phyloP scores from a whole-genome alignment of 192 early-diverging fungal species.

The Backusella tarrabulga region DNA sequence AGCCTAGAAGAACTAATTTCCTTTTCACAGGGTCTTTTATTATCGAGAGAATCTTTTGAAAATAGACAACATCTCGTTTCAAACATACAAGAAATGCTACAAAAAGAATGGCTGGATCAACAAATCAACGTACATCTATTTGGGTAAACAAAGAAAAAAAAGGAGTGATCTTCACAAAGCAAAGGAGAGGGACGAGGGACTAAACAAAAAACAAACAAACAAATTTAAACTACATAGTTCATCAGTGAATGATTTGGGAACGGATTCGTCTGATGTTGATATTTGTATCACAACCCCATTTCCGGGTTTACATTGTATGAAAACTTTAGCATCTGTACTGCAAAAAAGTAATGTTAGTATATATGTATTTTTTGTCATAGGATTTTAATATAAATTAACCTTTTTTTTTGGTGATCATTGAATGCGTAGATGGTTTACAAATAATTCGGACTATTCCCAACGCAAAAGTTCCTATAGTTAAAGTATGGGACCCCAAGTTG shows the following conservation, averaged over 20 bases:
- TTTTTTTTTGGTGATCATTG: neutral
- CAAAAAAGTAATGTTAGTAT: conserved; percentile 8
- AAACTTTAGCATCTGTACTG: neutral
- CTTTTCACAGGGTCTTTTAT: neutral
- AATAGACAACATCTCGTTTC: neutral
- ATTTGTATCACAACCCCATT: conserved; percentile 4
- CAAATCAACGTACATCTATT: neutral
- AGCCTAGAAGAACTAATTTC: neutral
- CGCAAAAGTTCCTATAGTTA: conserved; percentile 3
- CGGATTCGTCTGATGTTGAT: neutral
- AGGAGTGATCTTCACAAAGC: neutral
- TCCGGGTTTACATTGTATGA: neutral
- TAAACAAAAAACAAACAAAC: neutral
- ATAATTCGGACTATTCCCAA: neutral
- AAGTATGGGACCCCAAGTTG: neutral
- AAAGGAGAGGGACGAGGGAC: neutral
- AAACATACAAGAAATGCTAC: neutral
- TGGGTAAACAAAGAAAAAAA: conserved; percentile 2
- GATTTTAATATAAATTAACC: neutral
- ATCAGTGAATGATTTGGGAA: neutral
- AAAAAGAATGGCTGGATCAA: neutral
- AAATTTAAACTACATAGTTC: neutral
- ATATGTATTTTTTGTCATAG: neutral
- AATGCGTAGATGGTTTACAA: neutral
- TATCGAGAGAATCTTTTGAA: neutral